Base-by-base conservation (phyloP, 768 basidiomycete species). In the Xerocomellus amylosporus region DNA sequence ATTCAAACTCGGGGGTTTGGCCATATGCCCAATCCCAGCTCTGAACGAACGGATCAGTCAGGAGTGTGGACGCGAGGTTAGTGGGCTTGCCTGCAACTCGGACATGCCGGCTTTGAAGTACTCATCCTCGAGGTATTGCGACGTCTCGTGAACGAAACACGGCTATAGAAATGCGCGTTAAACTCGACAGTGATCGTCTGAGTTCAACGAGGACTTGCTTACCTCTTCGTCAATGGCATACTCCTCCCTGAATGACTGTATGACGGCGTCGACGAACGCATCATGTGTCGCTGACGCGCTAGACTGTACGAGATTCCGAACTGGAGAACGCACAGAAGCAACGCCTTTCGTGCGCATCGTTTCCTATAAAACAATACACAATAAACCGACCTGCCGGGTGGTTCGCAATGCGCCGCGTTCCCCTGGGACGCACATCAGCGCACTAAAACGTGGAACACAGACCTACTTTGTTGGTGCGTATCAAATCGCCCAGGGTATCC, bases 1-100 rank as follows among this genome's bases (percentile, higher is more conserved):
- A 89, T 8, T 84, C 87, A 67, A 99, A 98, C 65, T 96, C 90
- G 39, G 95, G 94, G 0, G 95, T 96, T 65, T 95, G 90, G 0
- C 95, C 96, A 63, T 85, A 97, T 14, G 81, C 76, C 93, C 95
- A 98, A 20, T 91, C 81, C 97, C 97, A 98, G 33, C 80, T 86
- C 94, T 95, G 62, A 20, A 49, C 24, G n/a, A 28, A 45, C 17
- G 12, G 0, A 40, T 61, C 22, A 46, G n/a, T 15, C 13, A 30
- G 17, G 1, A 41, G 34, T 6, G 5, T n/a, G 17, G 10, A 30
- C 15, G 34, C 34, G 49, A 20, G 14, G 14, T 7, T 8, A 5
- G 24, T 8, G 42, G 39, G 70, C 82, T 33, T 58, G 88, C 92
- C 61, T 75, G 79, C 48, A 99, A 75, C 66, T 96, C 93, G 1